These are phyloP conservation scores for Citeromyces matritensis DNA, from an alignment of 805 yeast genomes.

Conservation along the genomic window DNA sequence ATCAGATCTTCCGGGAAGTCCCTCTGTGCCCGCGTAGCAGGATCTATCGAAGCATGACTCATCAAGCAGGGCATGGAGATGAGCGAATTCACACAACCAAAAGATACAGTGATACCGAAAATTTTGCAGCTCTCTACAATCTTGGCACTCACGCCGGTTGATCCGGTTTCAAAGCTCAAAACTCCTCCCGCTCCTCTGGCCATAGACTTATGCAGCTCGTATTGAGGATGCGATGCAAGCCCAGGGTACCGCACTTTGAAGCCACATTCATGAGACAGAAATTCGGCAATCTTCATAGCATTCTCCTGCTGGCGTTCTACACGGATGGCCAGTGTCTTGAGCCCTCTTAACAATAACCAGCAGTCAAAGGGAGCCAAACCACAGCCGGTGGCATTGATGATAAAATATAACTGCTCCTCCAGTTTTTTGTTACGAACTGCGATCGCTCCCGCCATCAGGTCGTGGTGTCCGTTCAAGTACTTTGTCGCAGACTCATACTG, in stretches of 20 bases:
- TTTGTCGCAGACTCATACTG: constrained; percentile 92
- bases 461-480: constrained; percentile 89
- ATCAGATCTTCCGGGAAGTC: constrained; percentile 87
- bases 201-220: constrained; percentile 61
- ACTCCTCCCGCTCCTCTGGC: constrained; percentile 86
- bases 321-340: constrained; percentile 77
- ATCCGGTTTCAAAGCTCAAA: constrained; percentile 77
- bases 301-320: constrained; percentile 80
- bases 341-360: constrained; percentile 80
- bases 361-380: constrained; percentile 89
- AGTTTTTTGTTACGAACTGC: constrained; percentile 52
- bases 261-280: constrained; percentile 45
- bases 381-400: constrained; percentile 81
- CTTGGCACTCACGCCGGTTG: constrained; percentile 43
- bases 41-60: constrained; percentile 96
- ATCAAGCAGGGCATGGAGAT: constrained; percentile 89
- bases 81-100: constrained; percentile 87
- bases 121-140: constrained; percentile 65
- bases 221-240: constrained; percentile 64
- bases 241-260: constrained; percentile 83
- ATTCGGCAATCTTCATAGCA: constrained; percentile 61
- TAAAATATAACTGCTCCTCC: constrained; percentile 57
- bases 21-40: constrained; percentile 73
- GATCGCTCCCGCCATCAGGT: constrained; percentile 88
- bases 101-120: constrained; percentile 83